phyloP scores from a whole-genome alignment of 306 rosid species.

The Quercus rubra region DNA sequence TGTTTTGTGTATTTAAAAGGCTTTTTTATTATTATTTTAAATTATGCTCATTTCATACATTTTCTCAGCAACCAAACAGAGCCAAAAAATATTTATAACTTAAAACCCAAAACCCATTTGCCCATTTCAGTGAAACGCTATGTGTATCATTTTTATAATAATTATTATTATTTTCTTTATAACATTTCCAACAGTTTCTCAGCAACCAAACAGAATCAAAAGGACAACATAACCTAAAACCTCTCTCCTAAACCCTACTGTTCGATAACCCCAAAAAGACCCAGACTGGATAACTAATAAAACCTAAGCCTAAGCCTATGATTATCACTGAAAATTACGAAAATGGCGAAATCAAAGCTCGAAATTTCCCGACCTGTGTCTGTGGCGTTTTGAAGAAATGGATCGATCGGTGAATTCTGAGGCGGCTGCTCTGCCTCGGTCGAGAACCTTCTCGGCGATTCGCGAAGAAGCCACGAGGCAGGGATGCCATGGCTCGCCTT shows the following conservation, averaged over 20 bases:
- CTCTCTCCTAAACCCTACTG: too few relatives aligned
- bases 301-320: too few relatives aligned
- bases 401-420: constrained; percentile 21
- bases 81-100: too few relatives aligned
- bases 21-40: not conserved
- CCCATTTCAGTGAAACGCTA: not conserved
- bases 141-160: too few relatives aligned
- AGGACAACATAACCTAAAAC: too few relatives aligned
- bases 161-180: not conserved
- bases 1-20: too few relatives aligned
- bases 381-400: constrained; percentile 22
- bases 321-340: not conserved
- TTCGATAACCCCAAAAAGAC: constrained; percentile 9
- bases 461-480: constrained; percentile 1
- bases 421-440: constrained; percentile 50
- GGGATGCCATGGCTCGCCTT: constrained; percentile 27
- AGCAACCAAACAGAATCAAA: not conserved
- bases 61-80: not conserved
- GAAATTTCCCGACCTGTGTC: constrained; percentile 34
- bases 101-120: not conserved
- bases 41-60: not conserved
- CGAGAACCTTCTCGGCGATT: constrained; percentile 43
- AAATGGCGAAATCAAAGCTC: not conserved
- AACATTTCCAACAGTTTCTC: not conserved
- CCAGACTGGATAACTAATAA: not conserved